A percentile compares a stretch with the other conserved stretches of the same genome.
These are phyloP conservation scores for Leccinum broughii DNA, from an alignment of 768 basidiomycete species.

Conservation along the genomic window DNA sequence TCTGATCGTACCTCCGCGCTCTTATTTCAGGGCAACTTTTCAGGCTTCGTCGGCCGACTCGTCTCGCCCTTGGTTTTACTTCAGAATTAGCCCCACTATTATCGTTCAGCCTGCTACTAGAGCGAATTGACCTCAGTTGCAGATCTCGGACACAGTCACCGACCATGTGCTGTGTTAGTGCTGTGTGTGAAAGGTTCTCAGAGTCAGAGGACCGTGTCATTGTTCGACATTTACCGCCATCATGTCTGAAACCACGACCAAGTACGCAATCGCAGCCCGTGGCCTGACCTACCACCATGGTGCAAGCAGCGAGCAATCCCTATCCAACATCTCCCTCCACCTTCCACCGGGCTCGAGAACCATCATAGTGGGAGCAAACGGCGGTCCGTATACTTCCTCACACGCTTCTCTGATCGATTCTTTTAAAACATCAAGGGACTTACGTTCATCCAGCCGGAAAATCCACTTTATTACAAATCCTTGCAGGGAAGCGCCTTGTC, in stretches of 20 bases:
- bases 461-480: slow-evolving; percentile 91
- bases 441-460: slow-evolving; percentile 67
- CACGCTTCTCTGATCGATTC: background rate
- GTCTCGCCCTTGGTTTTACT: background rate
- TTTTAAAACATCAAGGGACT: background rate
- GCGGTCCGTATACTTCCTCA: slow-evolving; percentile 54
- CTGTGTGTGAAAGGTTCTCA: background rate
- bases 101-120: background rate
- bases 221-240: background rate
- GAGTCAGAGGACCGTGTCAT: background rate
- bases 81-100: background rate
- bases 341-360: slow-evolving; percentile 79
- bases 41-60: background rate
- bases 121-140: background rate
- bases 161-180: background rate
- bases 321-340: slow-evolving; percentile 62
- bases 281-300: slow-evolving; percentile 62
- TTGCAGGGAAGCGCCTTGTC: slow-evolving; percentile 88
- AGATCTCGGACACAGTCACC: background rate
- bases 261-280: slow-evolving; percentile 37
- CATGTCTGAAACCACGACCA: slow-evolving; percentile 5
- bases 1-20: background rate
- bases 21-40: background rate
- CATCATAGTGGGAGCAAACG: slow-evolving; percentile 90
- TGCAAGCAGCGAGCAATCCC: slow-evolving; percentile 45